Evolutionary conservation across 2,329 filamentous ascomycete genomes (phyloP).

Genomic region (Phialemoniopsis sp.): DNA sequence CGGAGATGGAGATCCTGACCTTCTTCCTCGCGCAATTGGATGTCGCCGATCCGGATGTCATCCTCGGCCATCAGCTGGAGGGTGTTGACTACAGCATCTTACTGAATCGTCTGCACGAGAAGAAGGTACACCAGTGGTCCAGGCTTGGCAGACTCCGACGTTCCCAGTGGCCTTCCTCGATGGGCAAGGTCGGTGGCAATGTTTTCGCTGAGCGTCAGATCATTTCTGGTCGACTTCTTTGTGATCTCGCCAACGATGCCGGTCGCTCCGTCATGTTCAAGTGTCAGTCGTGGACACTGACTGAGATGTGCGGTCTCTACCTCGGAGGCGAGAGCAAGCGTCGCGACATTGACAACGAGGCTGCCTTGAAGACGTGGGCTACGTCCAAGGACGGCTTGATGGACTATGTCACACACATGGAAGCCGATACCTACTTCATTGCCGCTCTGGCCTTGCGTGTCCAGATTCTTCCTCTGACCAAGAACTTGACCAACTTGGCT

Average conservation of each 20-base stretch:
- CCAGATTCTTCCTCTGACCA: slow-evolving; percentile 90
- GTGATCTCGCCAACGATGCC: slow-evolving; percentile 92
- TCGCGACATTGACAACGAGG: slow-evolving; percentile 84
- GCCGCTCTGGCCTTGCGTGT: slow-evolving; percentile 84
- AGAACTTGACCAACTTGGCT: slow-evolving; percentile 91
- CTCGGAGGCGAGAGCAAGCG: slow-evolving; percentile 53
- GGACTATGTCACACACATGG: slow-evolving; percentile 91
- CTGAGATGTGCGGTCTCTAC: slow-evolving; percentile 94
- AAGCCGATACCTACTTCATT: slow-evolving; percentile 94
- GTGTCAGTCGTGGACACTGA: slow-evolving; percentile 96
- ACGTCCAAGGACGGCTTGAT: slow-evolving; percentile 79
- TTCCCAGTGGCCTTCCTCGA: slow-evolving; percentile 79
- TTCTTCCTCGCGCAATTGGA: slow-evolving; percentile 89
- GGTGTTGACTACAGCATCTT: slow-evolving; percentile 94
- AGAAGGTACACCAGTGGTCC: slow-evolving; percentile 92
- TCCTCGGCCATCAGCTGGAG: slow-evolving; percentile 93
- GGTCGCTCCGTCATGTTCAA: slow-evolving; percentile 96
- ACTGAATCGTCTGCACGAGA: slow-evolving; percentile 79
- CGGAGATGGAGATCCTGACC: slow-evolving; percentile 78
- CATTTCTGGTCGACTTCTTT: slow-evolving; percentile 83
- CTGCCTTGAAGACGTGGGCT: slow-evolving; percentile 81
- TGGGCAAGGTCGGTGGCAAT: slow-evolving; percentile 80
- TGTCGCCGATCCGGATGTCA: slow-evolving; percentile 84
- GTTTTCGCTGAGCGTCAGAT: slow-evolving; percentile 92
- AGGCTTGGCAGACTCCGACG: slow-evolving; percentile 84